These are phyloP conservation scores for Aureobasidium melanogenum DNA, from an alignment of 2,329 filamentous ascomycete species.

Conservation along the genomic window DNA sequence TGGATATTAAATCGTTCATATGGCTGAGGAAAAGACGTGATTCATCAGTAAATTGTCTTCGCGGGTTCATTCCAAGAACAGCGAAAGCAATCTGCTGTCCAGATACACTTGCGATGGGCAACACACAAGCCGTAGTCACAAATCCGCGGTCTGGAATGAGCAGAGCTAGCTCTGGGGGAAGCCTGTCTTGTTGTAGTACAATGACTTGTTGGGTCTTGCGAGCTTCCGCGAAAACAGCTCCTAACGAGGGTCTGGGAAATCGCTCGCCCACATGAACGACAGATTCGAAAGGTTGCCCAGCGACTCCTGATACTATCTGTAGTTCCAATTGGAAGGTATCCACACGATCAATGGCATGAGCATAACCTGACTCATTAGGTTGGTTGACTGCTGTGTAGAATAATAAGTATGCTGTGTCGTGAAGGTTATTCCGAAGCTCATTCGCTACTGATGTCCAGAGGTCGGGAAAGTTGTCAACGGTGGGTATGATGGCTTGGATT, in stretches of 20 bases:
- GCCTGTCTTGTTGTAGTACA: neutral
- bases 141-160: slow-evolving; percentile 1
- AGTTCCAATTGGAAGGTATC: slow-evolving; percentile 2
- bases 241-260: neutral
- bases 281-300: neutral
- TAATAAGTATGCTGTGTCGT: slow-evolving; percentile 10
- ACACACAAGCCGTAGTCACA: slow-evolving; percentile 13
- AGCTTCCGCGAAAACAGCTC: slow-evolving; percentile 9
- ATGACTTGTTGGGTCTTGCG: slow-evolving; percentile 10
- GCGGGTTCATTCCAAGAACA: slow-evolving; percentile 31
- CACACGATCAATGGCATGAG: neutral
- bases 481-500: slow-evolving; percentile 6
- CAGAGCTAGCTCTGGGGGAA: slow-evolving; percentile 11
- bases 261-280: slow-evolving; percentile 13
- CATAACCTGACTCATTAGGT: slow-evolving; percentile 5
- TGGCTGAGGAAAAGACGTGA: slow-evolving; percentile 31
- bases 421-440: slow-evolving; percentile 6
- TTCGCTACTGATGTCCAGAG: slow-evolving; percentile 12
- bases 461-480: slow-evolving; percentile 9
- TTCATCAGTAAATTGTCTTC: slow-evolving; percentile 28
- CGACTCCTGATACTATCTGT: slow-evolving; percentile 16
- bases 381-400: slow-evolving; percentile 14
- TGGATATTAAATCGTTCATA: slow-evolving; percentile 28
- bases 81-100: slow-evolving; percentile 31
- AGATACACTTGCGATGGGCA: slow-evolving; percentile 20